Base-by-base conservation (phyloP, 139 green algal species). In the Deuterostichococcus epilithicus region DNA sequence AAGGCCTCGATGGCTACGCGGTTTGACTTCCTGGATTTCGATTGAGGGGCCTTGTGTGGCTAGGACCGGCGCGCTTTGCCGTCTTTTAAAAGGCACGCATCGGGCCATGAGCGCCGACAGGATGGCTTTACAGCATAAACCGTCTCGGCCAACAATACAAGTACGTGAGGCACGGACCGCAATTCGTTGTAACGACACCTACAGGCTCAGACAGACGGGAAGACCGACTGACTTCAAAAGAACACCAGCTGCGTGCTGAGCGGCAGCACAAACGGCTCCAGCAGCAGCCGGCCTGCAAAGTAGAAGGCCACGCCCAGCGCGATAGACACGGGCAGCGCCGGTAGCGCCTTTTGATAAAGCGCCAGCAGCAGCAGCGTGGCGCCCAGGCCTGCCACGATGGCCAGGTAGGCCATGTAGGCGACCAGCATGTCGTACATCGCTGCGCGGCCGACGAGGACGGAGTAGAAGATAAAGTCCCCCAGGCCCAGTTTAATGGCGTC, bases 391-490 rank as follows among this genome's bases (percentile, higher is more conserved):
- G 84, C 81, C 3, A 95, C 81, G 66, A 97, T 91, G 34, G 88
- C 89, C 18, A 94, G 67, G 78, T 91, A 97, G 34, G 86, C 52
- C 52, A 63, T 63, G 52, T 63, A 63, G 20, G 94, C 93, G 23
- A 93, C 97, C 78, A 98, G 92, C 80, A 92, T 89, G 81, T 98
- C 95, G 78, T 97, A 98, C 91, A 97, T 97, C 5, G 94, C 92
- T 6, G 96, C 96, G 1, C 95, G 83, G 0, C 92, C 93, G n/a
- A 97, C 92, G 28, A 99, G 85, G 70, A 99, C 88, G 38, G 83
- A 91, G 84, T 97, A 98, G 82, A 99, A 99, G 72, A 98, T 98
- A 85, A 99, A 98, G 87, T 99, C 96, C 6, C 94, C 94, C 26
- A 99, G 78, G 33, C 96, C 96, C 59, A 99, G 90, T 87, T 98